Conservation (phyloP, 345 rosid genomes). For the Pseudoturritis turrita region DNA sequence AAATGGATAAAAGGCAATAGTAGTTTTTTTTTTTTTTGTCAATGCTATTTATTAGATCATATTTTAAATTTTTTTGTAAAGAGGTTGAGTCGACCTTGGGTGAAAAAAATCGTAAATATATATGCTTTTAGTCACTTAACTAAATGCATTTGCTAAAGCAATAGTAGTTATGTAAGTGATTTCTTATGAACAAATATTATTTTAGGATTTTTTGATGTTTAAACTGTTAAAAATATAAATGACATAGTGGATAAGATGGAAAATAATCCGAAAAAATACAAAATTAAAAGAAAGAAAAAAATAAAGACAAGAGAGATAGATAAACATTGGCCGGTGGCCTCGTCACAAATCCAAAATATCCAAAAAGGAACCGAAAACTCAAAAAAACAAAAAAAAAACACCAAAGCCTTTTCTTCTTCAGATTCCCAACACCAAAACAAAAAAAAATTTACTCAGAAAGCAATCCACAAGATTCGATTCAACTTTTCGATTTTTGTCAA, state of each 20-base stretch:
- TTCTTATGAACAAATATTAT: too few species aligned
- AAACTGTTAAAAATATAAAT: too few species aligned
- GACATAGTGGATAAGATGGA: background rate
- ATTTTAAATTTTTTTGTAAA: too few species aligned
- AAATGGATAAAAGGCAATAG: too few species aligned
- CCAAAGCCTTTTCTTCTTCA: constrained; percentile 16
- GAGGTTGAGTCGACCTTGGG: too few species aligned
- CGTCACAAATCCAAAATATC: constrained; percentile 31
- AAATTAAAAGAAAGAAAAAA: background rate
- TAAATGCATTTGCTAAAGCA: too few species aligned
- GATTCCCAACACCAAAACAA: background rate
- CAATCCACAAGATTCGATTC: constrained; percentile 18
- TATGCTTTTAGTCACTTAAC: too few species aligned
- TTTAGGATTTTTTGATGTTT: too few species aligned
- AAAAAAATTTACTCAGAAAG: background rate
- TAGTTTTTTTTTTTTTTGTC: too few species aligned
- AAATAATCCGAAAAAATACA: background rate
- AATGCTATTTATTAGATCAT: too few species aligned
- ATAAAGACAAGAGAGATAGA: constrained; percentile 22
- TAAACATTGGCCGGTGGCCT: constrained; percentile 34
- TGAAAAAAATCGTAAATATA: too few species aligned
- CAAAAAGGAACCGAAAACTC: background rate
- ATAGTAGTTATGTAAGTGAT: too few species aligned
- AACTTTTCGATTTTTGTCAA: background rate
- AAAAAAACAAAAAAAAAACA: background rate